A percentile compares a stretch with the other conserved stretches of the same genome.
phyloP scores from a whole-genome alignment of 2,329 filamentous ascomycete species.

The Colletotrichum sp. region DNA sequence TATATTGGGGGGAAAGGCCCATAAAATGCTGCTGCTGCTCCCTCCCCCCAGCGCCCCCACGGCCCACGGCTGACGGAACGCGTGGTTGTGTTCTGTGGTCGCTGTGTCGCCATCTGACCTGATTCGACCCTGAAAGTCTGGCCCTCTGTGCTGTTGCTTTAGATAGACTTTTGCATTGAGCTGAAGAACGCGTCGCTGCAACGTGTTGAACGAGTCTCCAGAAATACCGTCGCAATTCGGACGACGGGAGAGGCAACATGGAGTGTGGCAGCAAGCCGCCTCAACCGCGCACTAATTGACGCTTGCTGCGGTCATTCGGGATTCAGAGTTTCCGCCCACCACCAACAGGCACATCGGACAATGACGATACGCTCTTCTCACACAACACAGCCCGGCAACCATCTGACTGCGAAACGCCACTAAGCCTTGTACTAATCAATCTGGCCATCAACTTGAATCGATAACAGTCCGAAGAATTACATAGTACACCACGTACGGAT shows the following conservation, averaged over 20 bases:
- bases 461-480: no score
- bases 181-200: not conserved
- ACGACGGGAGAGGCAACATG: not conserved
- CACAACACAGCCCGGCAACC: not conserved
- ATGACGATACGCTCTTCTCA: not conserved
- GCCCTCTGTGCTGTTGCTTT: not conserved
- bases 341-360: not conserved
- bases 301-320: not conserved
- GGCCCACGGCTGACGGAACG: not conserved
- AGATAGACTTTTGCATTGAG: not conserved
- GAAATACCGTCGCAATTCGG: not conserved
- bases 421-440: not conserved
- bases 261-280: not conserved
- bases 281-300: not conserved
- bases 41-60: not conserved
- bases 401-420: not conserved
- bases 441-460: not conserved
- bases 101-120: not conserved
- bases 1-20: not conserved
- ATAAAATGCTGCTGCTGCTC: not conserved
- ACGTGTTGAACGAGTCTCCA: not conserved
- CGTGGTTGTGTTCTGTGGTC: not conserved
- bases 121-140: not conserved
- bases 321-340: not conserved
- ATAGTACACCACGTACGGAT: no score